A percentile compares a stretch with the other conserved stretches of the same genome.
Conservation (phyloP, 805 yeast species). For the Suhomyces pyralidae region DNA sequence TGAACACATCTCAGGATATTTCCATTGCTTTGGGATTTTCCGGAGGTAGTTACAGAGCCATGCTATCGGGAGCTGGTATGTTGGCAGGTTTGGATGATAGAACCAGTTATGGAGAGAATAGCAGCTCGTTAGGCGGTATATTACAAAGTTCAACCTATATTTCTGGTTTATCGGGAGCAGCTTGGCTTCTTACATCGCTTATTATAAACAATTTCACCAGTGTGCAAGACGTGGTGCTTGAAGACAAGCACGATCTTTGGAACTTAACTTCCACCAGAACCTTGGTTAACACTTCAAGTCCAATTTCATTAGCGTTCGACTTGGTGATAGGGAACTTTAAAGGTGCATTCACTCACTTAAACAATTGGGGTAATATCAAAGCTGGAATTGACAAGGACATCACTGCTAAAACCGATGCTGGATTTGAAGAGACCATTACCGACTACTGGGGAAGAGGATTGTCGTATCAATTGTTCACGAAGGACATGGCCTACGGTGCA, state of each 20-base stretch:
- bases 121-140: conserved; percentile 64
- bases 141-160: conserved; percentile 68
- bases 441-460: conserved; percentile 81
- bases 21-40: conserved; percentile 35
- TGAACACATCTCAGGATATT: conserved; percentile 8
- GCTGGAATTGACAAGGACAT: conserved; percentile 51
- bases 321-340: conserved; percentile 21
- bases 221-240: conserved; percentile 52
- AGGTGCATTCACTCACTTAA: conserved; percentile 27
- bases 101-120: conserved; percentile 47
- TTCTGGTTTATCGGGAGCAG: conserved; percentile 80
- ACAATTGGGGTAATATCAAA: conserved; percentile 28
- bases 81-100: conserved; percentile 76
- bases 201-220: conserved; percentile 71
- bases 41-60: conserved; percentile 43
- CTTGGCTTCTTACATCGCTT: conserved; percentile 74
- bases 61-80: conserved; percentile 80
- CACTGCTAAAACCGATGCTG: conserved; percentile 48
- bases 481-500: conserved; percentile 21
- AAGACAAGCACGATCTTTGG: conserved; percentile 33
- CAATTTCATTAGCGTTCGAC: conserved; percentile 17
- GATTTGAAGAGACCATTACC: conserved; percentile 63
- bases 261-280: conserved; percentile 28
- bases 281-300: conserved; percentile 22
- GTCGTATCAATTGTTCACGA: conserved; percentile 58